phyloP scores from a whole-genome alignment of 495 filamentous ascomycete genomes.

The Neurospora tetrasperma region DNA sequence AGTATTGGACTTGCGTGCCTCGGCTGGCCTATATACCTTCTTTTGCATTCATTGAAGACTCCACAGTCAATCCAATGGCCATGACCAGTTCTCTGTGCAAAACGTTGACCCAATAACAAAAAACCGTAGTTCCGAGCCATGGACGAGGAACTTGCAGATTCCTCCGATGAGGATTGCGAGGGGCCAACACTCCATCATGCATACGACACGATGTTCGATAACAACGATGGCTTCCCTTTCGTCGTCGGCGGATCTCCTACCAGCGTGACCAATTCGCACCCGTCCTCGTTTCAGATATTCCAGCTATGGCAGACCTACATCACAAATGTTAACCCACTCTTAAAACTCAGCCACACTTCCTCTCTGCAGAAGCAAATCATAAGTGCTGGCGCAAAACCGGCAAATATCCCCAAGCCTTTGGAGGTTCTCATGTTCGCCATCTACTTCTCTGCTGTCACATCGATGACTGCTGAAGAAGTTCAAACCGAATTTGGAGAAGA shows the following conservation, averaged over 20 bases:
- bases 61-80: not conserved
- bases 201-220: constrained; percentile 44
- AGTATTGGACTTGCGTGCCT: not conserved
- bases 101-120: constrained; percentile 5
- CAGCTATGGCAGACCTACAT: constrained; percentile 65
- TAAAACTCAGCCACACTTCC: constrained; percentile 56
- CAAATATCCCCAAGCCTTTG: constrained; percentile 36
- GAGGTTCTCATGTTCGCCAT: constrained; percentile 50
- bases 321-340: constrained; percentile 58
- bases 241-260: constrained; percentile 38
- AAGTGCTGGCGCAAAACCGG: constrained; percentile 35
- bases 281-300: constrained; percentile 56
- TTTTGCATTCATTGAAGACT: not conserved
- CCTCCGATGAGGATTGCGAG: constrained; percentile 52
- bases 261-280: constrained; percentile 49
- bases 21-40: not conserved
- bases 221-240: constrained; percentile 49
- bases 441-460: constrained; percentile 43
- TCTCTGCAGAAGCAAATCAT: constrained; percentile 48
- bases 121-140: constrained; percentile 27
- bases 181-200: constrained; percentile 42
- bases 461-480: constrained; percentile 42
- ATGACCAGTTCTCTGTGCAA: not conserved
- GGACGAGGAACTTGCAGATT: constrained; percentile 37
- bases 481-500: constrained; percentile 39